Conservation (phyloP, 768 basidiomycete genomes). For the Melanogaster broomeanus region DNA sequence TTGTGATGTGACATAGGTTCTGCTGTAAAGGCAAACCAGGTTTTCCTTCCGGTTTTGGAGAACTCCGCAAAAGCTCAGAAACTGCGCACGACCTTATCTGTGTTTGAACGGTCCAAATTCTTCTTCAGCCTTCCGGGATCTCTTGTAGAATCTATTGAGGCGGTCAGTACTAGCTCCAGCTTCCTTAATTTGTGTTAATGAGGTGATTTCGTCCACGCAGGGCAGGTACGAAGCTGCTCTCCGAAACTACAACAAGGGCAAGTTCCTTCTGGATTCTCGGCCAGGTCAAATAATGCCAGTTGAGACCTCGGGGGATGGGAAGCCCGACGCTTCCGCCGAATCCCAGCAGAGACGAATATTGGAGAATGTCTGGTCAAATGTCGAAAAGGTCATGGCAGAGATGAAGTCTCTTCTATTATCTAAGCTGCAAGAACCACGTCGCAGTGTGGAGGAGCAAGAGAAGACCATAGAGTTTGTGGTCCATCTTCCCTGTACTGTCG, state of each 20-base stretch:
- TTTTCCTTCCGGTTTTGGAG: conserved; percentile 94
- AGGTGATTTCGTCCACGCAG: conserved; percentile 40
- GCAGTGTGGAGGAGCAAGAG: conserved; percentile 91
- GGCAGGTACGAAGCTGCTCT: conserved; percentile 93
- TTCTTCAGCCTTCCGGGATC: conserved; percentile 97
- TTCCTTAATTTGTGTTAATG: background rate
- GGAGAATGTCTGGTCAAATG: conserved; percentile 94
- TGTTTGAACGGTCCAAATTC: conserved; percentile 96
- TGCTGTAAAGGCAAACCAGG: conserved; percentile 91
- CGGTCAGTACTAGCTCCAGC: conserved; percentile 48
- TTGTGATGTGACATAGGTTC: conserved; percentile 53
- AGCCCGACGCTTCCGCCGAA: conserved; percentile 47
- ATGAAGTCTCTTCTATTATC: conserved; percentile 77
- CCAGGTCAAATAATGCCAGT: conserved; percentile 82
- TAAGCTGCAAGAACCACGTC: conserved; percentile 78
- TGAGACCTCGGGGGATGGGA: conserved; percentile 60
- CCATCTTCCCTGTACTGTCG: background rate
- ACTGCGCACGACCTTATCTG: conserved; percentile 87
- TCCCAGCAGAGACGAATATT: conserved; percentile 90
- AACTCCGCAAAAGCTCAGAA: conserved; percentile 94
- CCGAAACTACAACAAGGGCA: conserved; percentile 96
- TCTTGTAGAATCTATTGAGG: conserved; percentile 86
- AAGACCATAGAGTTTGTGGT: conserved; percentile 87
- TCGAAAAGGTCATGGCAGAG: conserved; percentile 93
- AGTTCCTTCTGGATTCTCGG: conserved; percentile 85